Percentiles rank a stretch among this genome's conserved stretches.
These are phyloP conservation scores for Rhodosporidiobolus sp. DNA, from an alignment of 768 basidiomycete genomes.

Conservation along the genomic window DNA sequence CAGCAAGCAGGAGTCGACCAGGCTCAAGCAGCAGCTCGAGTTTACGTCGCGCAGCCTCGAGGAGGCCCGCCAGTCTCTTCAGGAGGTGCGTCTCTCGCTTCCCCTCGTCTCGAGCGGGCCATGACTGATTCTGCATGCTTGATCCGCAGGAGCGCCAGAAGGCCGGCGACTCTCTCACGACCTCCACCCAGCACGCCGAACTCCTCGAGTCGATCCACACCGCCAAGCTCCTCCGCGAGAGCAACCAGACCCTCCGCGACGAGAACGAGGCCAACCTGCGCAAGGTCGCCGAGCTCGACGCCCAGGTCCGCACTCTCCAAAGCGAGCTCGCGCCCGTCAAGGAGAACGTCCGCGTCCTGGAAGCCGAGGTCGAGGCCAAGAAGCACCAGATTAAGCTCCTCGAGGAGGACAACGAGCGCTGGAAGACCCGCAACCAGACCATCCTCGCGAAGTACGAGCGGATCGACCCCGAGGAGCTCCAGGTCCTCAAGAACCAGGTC, in stretches of 20 bases:
- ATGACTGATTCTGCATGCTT: conserved; percentile 14
- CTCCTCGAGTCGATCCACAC: conserved; percentile 82
- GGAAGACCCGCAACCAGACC: conserved; percentile 80
- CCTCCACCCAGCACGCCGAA: conserved; percentile 75
- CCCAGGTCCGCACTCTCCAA: conserved; percentile 60
- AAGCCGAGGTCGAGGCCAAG: conserved; percentile 72
- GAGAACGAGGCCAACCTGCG: conserved; percentile 71
- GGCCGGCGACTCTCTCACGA: conserved; percentile 66
- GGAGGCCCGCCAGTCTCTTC: conserved; percentile 65
- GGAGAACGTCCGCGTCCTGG: conserved; percentile 63
- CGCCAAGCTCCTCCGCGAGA: conserved; percentile 78
- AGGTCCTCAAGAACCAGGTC: conserved; percentile 67
- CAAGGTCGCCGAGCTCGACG: conserved; percentile 53
- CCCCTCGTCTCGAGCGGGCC: background rate
- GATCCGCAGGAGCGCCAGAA: conserved; percentile 69
- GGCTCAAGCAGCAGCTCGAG: conserved; percentile 72
- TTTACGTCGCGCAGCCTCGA: conserved; percentile 67
- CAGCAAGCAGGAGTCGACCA: conserved; percentile 69
- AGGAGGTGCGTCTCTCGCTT: conserved; percentile 56
- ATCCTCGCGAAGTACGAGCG: conserved; percentile 85
- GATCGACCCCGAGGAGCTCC: conserved; percentile 79
- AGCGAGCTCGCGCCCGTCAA: conserved; percentile 70
- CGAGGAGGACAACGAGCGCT: conserved; percentile 71
- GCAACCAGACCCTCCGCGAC: conserved; percentile 76
- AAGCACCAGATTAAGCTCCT: conserved; percentile 65